Conservation (phyloP, 768 basidiomycete genomes). For the Coprinopsis marcescibilis region DNA sequence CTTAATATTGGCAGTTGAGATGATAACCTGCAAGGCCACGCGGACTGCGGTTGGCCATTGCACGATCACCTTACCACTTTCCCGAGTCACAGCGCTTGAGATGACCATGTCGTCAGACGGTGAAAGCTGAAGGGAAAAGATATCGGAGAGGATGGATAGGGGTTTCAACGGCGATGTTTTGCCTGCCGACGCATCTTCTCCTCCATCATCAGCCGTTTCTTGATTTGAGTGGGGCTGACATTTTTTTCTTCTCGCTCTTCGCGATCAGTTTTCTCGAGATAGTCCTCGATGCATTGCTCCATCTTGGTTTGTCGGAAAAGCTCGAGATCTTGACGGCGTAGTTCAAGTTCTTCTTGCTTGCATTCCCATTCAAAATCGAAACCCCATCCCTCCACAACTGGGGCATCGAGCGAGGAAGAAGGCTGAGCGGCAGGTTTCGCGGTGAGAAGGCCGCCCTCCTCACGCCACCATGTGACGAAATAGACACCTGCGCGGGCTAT, state of each 20-base stretch:
- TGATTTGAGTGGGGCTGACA: conserved; percentile 67
- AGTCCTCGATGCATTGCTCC: conserved; percentile 61
- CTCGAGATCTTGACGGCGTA: conserved; percentile 18
- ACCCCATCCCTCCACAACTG: conserved; percentile 63
- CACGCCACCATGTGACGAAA: conserved; percentile 87
- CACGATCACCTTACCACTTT: too few relatives aligned
- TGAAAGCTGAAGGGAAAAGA: neutral
- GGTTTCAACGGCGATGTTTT: conserved; percentile 19
- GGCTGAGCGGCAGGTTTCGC: conserved; percentile 15
- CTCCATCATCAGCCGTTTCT: conserved; percentile 43
- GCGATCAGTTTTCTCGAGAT: conserved; percentile 35
- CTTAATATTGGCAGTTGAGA: too few relatives aligned
- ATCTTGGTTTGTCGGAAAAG: conserved; percentile 54
- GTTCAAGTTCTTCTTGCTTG: neutral
- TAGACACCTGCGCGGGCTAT: conserved; percentile 65
- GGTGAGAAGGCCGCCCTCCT: conserved; percentile 57
- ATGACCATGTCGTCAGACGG: too few relatives aligned
- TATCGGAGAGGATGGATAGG: neutral
- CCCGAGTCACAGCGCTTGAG: too few relatives aligned
- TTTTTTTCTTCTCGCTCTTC: conserved; percentile 52
- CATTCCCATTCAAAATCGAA: conserved; percentile 76
- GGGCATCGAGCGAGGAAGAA: neutral
- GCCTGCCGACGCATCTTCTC: conserved; percentile 35
- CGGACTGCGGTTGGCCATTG: too few relatives aligned
- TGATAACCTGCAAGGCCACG: too few relatives aligned